Conservation (phyloP, 2,329 filamentous ascomycete species). For the Chaetomiaceae sp. region DNA sequence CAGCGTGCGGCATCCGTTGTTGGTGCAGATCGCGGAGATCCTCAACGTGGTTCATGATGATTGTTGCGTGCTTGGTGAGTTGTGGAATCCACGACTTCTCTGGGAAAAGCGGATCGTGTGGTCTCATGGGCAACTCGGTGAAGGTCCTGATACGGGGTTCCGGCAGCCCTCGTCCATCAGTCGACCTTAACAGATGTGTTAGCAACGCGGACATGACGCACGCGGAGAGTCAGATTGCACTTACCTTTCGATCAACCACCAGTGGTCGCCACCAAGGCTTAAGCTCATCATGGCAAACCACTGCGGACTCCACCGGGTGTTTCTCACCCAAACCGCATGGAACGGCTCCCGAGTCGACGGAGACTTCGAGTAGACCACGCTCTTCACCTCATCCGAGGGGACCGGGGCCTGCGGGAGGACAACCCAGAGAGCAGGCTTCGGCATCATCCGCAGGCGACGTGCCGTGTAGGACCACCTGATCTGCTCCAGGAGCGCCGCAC, state of each 20-base stretch:
- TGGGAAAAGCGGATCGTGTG: conserved; percentile 42
- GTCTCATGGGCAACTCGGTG: conserved; percentile 41
- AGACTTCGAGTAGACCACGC: conserved; percentile 46
- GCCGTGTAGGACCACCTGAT: conserved; percentile 59
- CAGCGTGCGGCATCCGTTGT: conserved; percentile 39
- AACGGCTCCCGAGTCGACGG: conserved; percentile 52
- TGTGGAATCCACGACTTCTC: conserved; percentile 48
- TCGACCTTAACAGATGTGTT: conserved; percentile 7
- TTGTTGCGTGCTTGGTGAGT: conserved; percentile 46
- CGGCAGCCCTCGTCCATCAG: conserved; percentile 12
- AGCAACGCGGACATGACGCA: not conserved
- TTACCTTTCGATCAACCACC: conserved; percentile 69
- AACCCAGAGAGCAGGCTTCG: conserved; percentile 62
- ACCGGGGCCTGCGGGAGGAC: conserved; percentile 42
- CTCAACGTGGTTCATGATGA: conserved; percentile 47
- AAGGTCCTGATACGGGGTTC: conserved; percentile 29
- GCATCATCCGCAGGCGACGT: conserved; percentile 57
- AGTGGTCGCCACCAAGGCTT: conserved; percentile 68
- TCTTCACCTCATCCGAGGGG: conserved; percentile 52
- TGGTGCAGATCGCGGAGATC: conserved; percentile 46
- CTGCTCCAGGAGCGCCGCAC: conserved; percentile 53
- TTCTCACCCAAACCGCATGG: conserved; percentile 65
- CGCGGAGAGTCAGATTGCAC: conserved; percentile 25
- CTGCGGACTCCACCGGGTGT: conserved; percentile 62
- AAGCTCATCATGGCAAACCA: conserved; percentile 72